Conservation (phyloP, 805 yeast species). For the Kuraishia hungarica region DNA sequence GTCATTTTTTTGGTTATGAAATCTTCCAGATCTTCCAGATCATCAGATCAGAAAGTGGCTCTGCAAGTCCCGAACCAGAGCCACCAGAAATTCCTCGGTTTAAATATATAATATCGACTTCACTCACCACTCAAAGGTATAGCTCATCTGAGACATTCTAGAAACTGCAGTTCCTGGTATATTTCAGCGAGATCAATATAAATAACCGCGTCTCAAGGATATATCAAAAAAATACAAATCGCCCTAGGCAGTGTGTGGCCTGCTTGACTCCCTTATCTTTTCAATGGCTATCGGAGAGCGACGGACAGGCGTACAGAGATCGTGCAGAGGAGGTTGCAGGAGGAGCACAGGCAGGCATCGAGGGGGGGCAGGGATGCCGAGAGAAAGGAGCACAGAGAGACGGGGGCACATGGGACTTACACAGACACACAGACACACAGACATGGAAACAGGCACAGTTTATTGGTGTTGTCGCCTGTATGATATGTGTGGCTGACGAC, state of each 20-base stretch:
- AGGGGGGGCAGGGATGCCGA: not conserved
- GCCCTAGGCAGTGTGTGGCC: too few relatives aligned
- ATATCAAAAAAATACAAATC: not conserved
- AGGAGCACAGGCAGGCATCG: not conserved
- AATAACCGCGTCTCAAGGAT: not conserved
- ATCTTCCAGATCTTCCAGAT: too few relatives aligned
- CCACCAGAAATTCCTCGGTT: too few relatives aligned
- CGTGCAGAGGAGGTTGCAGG: not conserved
- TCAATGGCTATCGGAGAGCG: not conserved
- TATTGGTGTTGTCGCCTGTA: too few relatives aligned
- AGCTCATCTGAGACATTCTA: not conserved
- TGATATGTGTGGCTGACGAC: too few relatives aligned
- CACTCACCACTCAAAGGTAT: slow-evolving; percentile 11
- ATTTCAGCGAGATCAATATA: not conserved
- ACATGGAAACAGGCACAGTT: too few relatives aligned
- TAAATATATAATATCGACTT: not conserved
- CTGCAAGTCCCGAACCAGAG: too few relatives aligned
- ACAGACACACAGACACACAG: too few relatives aligned
- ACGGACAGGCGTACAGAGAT: not conserved
- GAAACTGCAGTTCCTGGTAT: not conserved
- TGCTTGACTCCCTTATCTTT: not conserved
- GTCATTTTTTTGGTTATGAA: too few relatives aligned
- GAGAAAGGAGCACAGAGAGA: too few relatives aligned
- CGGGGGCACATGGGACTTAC: too few relatives aligned
- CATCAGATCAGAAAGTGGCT: too few relatives aligned